These are phyloP conservation scores for Linderniella brevidens DNA, from an alignment of 257 asterid genomes.

Conservation along the genomic window DNA sequence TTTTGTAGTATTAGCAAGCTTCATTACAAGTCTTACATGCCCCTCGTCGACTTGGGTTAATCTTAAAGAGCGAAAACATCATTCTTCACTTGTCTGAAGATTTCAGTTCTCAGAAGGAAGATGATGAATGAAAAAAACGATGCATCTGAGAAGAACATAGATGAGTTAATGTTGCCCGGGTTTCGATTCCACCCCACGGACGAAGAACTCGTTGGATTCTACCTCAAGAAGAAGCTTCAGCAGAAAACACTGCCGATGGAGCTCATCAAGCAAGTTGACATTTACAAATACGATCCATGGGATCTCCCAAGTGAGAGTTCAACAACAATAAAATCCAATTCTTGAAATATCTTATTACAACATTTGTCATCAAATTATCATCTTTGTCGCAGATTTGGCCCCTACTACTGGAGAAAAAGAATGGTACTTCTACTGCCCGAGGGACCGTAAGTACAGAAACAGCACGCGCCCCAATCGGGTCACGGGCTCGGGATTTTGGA, in stretches of 20 bases:
- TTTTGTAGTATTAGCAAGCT: too few relatives aligned
- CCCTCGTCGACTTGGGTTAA: not conserved
- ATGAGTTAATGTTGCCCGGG: constrained; percentile 67
- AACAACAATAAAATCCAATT: not conserved
- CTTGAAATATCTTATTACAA: too few relatives aligned
- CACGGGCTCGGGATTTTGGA: constrained; percentile 90
- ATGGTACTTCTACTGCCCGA: constrained; percentile 84
- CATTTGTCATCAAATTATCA: too few relatives aligned
- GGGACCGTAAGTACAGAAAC: constrained; percentile 80
- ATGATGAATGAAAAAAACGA: constrained; percentile 37
- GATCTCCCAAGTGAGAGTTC: constrained; percentile 67
- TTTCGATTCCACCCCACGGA: constrained; percentile 82
- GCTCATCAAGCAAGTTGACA: constrained; percentile 68
- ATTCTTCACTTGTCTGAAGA: constrained; percentile 7
- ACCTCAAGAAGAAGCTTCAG: constrained; percentile 50
- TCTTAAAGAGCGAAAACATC: constrained; percentile 1
- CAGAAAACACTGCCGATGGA: constrained; percentile 52
- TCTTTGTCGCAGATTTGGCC: constrained; percentile 55
- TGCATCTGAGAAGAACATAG: constrained; percentile 27
- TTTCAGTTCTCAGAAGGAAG: not conserved
- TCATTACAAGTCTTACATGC: constrained; percentile 5
- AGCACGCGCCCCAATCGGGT: constrained; percentile 82
- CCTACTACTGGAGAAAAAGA: constrained; percentile 75
- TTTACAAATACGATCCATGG: constrained; percentile 85
- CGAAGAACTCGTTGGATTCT: constrained; percentile 69